Evolutionary conservation across 1,139 yeast species (phyloP), one percentile per base, ranked within the genome.

Genomic region (Debaryomycetaceae sp.): DNA sequence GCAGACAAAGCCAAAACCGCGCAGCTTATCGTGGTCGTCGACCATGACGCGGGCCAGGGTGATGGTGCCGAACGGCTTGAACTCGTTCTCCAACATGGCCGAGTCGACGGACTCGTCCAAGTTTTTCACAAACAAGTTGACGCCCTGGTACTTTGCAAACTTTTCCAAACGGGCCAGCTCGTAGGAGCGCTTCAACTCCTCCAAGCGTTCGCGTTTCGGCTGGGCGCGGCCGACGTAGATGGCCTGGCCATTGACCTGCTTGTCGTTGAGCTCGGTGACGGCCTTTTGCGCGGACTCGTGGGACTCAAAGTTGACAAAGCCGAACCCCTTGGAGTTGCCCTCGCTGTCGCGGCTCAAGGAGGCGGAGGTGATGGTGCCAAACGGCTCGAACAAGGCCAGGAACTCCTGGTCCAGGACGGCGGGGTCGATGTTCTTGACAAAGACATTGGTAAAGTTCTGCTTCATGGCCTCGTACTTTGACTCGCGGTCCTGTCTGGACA

Each of bases 1-100:
- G 67, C 98, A 86, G 49, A 90, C 99, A 57, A 90, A 90, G 53
- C 98, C 98, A 58, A 90, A 90, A 45, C 98, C 97, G 72, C 83
- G 87, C 40, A 97, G 85, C 67, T 85, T 86, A 46, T 95, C 96
- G 40, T 75, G 61, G 50, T 87, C 96, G 56, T 85, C 95, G 52
- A 81, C 77, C 96, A 90, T 87, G 44, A 90, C 94, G 68, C 83
- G 86, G 44, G 92, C 96, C 40, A 95, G 83, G 45, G 97, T 85
- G 65, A 92, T 90, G 53, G 82, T 63, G 57, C 99, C 99, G 57
- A 79, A 85, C 43, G 92, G 85, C 51, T 85, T 69, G 58, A 90
- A 90, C 64, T 85, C 95, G 67, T 85, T 95, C 58, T 74, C 77
- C 55, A 90, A 77, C 62, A 73, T 75, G 58, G 82, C 97, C 51